Evolutionary conservation across 352 stramenopile genomes (phyloP), one percentile per base, ranked within the genome.

Genomic region (Pythium angustatum): DNA sequence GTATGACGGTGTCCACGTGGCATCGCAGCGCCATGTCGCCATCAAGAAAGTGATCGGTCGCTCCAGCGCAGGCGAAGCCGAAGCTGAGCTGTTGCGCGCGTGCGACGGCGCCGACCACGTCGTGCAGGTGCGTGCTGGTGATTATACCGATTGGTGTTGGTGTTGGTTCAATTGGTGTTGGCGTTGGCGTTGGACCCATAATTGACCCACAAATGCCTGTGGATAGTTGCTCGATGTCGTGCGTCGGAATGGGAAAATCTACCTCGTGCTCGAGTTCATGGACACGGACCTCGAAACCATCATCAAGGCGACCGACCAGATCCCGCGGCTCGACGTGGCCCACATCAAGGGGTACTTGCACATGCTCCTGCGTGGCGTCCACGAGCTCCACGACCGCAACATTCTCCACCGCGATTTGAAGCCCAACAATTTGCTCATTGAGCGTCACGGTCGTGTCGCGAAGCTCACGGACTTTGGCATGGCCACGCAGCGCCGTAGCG

Each of bases 391-490:
- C 44, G 33, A 52, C 8, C 70, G 75, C 4, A 59, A 76, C 15
- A 84, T 94, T 44, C 43, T 94, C 19, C 85, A 94, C 52, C 83
- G 85, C 24, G 85, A 94, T 47, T 60, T 94, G 28, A 94, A 94
- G 63, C 86, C 86, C 38, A 92, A 93, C 74, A 93, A 94, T 44
- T 53, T 93, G 33, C 64, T 94, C 54, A 65, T 93, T 41, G 81
- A 73, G 12, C 69, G 72, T 40, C 58, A 68, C 38, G 71, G 75
- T 30, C 52, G 68, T 14, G 63, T 72, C 12, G 80, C 77, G 47
- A 94, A 91, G 72, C 83, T 93, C 62, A 81, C 80, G n/a, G 85
- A 94, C 63, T 91, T 94, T 66, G 85, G 85, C 34, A 90, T 94
- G 83, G 85, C 85, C 0, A 85, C 77, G 10, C 47, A 77, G 12